phyloP scores from a whole-genome alignment of 2,329 filamentous ascomycete species.

The Orbilia ellipsospora region DNA sequence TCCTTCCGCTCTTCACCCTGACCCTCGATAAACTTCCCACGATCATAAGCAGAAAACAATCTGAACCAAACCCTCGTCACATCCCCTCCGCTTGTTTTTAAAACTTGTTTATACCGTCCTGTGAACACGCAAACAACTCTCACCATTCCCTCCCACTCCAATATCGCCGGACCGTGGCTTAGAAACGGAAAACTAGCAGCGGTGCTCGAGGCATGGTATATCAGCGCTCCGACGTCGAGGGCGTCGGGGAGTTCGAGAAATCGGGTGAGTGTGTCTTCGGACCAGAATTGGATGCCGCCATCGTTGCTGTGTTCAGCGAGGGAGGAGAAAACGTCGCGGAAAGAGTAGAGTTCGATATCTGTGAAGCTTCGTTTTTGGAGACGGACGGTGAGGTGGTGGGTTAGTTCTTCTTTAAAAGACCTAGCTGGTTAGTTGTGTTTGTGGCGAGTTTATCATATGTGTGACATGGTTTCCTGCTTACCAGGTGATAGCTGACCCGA shows the following conservation, averaged over 20 bases:
- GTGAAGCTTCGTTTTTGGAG: constrained; percentile 79
- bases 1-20: not conserved
- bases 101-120: constrained; percentile 73
- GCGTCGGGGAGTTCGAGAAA: constrained; percentile 80
- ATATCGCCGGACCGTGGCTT: constrained; percentile 73
- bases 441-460: not conserved
- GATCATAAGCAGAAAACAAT: constrained; percentile 77
- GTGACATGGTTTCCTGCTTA: constrained; percentile 9
- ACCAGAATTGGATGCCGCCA: constrained; percentile 72
- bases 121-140: constrained; percentile 80
- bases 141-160: constrained; percentile 76
- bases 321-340: constrained; percentile 77
- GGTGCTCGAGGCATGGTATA: constrained; percentile 78
- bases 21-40: constrained; percentile 61
- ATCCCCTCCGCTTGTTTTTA: constrained; percentile 64
- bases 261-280: constrained; percentile 75
- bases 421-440: not conserved
- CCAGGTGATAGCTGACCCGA: constrained; percentile 31
- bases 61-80: constrained; percentile 75
- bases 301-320: constrained; percentile 73
- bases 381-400: constrained; percentile 56
- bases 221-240: constrained; percentile 73
- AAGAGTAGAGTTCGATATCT: constrained; percentile 76
- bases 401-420: constrained; percentile 56
- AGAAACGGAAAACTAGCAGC: constrained; percentile 79